Percentiles rank a stretch among this genome's conserved stretches.
Evolutionary conservation across 768 basidiomycete genomes (phyloP).

Genomic region (Daedalea quercina): DNA sequence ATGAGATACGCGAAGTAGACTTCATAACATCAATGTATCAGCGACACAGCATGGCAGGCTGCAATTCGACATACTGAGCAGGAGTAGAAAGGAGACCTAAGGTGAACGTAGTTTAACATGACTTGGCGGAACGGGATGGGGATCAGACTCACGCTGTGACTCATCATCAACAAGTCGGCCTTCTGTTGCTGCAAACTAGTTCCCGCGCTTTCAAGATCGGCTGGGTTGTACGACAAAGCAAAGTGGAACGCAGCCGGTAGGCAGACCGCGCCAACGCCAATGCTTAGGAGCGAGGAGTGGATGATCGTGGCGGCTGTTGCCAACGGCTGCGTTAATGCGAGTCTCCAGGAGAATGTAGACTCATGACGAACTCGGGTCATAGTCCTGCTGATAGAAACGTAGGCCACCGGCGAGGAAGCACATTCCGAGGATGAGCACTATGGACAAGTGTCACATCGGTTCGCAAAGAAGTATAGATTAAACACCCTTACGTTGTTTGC

Average conservation of each 20-base stretch:
- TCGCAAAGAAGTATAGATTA: neutral
- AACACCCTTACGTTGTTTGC: conserved; percentile 60
- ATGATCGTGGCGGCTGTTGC: conserved; percentile 59
- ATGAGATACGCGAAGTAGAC: conserved; percentile 71
- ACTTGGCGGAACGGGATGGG: neutral
- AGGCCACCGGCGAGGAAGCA: conserved; percentile 81
- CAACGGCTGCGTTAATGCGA: neutral
- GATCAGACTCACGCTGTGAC: conserved; percentile 54
- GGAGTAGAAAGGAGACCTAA: conserved; percentile 68
- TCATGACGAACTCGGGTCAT: conserved; percentile 51
- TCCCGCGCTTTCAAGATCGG: conserved; percentile 4
- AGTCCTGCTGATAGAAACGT: conserved; percentile 73
- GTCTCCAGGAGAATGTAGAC: neutral
- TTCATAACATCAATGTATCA: conserved; percentile 19
- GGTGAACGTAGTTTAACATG: neutral
- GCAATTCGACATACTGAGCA: conserved; percentile 53
- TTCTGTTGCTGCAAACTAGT: conserved; percentile 30
- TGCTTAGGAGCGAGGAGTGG: conserved; percentile 65
- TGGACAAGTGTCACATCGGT: neutral
- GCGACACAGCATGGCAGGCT: neutral
- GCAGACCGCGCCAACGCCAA: conserved; percentile 76
- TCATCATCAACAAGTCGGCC: conserved; percentile 57
- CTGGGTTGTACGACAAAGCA: conserved; percentile 31
- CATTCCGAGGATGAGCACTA: conserved; percentile 80
- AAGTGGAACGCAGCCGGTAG: conserved; percentile 75